Percentiles rank a stretch among this genome's conserved stretches.
phyloP scores from a whole-genome alignment of 202 grass and related monocot species.

The Schoenoplectus triqueter region DNA sequence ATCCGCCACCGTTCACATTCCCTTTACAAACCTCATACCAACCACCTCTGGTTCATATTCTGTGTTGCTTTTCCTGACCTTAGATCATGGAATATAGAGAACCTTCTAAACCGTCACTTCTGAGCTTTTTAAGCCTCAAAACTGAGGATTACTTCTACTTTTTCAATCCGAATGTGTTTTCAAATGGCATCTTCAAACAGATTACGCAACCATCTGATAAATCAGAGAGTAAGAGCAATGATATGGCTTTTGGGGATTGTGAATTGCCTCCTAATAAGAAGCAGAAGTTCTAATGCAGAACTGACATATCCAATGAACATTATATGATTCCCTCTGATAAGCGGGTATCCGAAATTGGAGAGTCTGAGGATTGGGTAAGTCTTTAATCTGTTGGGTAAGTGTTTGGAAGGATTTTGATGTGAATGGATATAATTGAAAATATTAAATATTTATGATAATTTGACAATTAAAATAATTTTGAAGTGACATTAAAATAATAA shows the following conservation, averaged over 20 bases:
- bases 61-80: not conserved
- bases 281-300: constrained; percentile 10
- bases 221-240: not conserved
- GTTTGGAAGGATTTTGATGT: constrained; percentile 8
- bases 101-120: constrained; percentile 1
- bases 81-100: constrained; percentile 35
- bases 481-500: no score
- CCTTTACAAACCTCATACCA: constrained; percentile 13
- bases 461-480: no score
- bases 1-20: no score
- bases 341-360: constrained; percentile 8
- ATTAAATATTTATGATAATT: no score
- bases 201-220: constrained; percentile 22
- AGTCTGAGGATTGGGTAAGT: constrained; percentile 1
- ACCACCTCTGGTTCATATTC: constrained; percentile 1
- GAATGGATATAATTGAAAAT: not conserved
- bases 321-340: not conserved
- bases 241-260: not conserved
- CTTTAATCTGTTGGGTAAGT: not conserved
- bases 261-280: constrained; percentile 30
- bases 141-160: constrained; percentile 24
- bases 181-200: constrained; percentile 21
- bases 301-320: not conserved
- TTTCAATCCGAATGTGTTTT: constrained; percentile 14
- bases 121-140: constrained; percentile 38